Evolutionary conservation across 2,329 filamentous ascomycete genomes (phyloP).

Genomic region (Epichloe amarillans): DNA sequence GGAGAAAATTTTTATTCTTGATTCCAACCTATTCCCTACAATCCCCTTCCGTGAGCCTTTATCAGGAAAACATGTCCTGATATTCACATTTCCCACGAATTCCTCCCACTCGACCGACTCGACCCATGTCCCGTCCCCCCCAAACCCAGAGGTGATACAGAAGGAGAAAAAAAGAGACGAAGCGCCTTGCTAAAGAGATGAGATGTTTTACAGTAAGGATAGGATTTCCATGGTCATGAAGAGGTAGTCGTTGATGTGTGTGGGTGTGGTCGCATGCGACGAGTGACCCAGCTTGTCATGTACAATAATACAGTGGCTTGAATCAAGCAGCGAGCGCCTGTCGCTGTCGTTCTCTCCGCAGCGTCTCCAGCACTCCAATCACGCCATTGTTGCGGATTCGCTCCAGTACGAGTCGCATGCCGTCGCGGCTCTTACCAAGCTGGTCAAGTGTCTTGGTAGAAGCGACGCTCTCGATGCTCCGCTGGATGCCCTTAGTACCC

Average conservation of each 20-base stretch:
- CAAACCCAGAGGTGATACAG: neutral
- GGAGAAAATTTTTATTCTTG: neutral
- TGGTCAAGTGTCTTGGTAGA: slow-evolving; percentile 66
- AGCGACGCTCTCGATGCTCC: slow-evolving; percentile 67
- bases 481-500: slow-evolving; percentile 59
- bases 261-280: neutral
- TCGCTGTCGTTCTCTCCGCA: slow-evolving; percentile 30
- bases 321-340: slow-evolving; percentile 10
- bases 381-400: slow-evolving; percentile 46
- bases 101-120: neutral
- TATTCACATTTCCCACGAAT: neutral
- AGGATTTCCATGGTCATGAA: slow-evolving; percentile 10
- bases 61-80: neutral
- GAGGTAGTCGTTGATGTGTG: neutral
- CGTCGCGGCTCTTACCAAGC: slow-evolving; percentile 67
- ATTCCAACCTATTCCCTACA: neutral
- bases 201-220: slow-evolving; percentile 19
- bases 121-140: neutral
- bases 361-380: slow-evolving; percentile 43
- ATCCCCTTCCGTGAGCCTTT: neutral
- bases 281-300: neutral
- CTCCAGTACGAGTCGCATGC: slow-evolving; percentile 71
- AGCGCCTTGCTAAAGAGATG: slow-evolving; percentile 23
- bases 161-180: slow-evolving; percentile 14
- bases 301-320: slow-evolving; percentile 1